Evolutionary conservation across 2,329 filamentous ascomycete species (phyloP).

Genomic region (Verticillium tricorpus): DNA sequence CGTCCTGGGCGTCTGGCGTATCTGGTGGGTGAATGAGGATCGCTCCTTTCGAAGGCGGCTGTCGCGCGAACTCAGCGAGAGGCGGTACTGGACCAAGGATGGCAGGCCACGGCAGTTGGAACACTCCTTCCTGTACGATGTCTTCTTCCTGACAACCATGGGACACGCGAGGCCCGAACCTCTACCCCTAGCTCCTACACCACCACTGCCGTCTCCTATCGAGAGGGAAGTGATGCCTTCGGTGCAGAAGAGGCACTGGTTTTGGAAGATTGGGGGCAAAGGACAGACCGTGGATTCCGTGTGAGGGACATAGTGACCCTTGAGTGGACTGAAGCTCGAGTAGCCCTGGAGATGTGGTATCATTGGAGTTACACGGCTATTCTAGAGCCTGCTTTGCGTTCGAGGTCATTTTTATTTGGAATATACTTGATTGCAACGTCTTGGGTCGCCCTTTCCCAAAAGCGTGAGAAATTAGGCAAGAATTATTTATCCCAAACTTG

Average conservation of each 20-base stretch:
- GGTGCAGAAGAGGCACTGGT: neutral
- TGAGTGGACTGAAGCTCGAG: too few relatives aligned
- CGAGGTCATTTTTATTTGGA: too few relatives aligned
- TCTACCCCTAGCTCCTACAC: neutral
- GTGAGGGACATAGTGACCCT: neutral
- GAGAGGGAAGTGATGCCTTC: neutral
- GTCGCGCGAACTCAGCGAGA: conserved; percentile 41
- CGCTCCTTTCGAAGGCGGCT: conserved; percentile 40
- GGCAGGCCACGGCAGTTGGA: conserved; percentile 36
- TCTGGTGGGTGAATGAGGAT: conserved; percentile 44
- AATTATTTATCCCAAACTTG: too few relatives aligned
- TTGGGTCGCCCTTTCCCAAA: too few relatives aligned
- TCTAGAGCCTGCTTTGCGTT: too few relatives aligned
- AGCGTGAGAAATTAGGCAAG: too few relatives aligned
- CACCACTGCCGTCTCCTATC: neutral
- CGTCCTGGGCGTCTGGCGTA: conserved; percentile 37
- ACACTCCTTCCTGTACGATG: conserved; percentile 37
- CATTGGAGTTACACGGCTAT: too few relatives aligned
- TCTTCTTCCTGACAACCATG: conserved; percentile 34
- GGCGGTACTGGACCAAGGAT: conserved; percentile 42
- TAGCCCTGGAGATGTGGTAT: too few relatives aligned
- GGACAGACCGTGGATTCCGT: neutral
- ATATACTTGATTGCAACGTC: too few relatives aligned
- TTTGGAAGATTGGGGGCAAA: neutral
- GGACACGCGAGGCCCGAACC: conserved; percentile 20